Evolutionary conservation across 1,284 basidiomycete species (phyloP).

Genomic region (Inonotus hispidus): DNA sequence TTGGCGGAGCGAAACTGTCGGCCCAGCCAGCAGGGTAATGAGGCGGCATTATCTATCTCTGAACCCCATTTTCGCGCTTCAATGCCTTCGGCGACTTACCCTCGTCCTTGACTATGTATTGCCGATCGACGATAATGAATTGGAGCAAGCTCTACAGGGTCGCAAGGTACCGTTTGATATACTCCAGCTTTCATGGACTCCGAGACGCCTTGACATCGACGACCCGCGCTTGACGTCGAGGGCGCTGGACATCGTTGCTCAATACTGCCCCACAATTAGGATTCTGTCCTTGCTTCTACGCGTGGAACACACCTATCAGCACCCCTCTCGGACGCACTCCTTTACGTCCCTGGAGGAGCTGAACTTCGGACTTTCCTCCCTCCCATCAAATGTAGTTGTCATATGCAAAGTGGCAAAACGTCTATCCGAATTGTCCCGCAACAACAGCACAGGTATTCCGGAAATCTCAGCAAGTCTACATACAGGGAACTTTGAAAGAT

Average conservation of each 20-base stretch:
- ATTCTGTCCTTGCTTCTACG: neutral
- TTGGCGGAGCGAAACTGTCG: neutral
- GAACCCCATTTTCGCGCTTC: neutral
- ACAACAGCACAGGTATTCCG: neutral
- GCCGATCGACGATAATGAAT: neutral
- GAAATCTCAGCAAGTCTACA: neutral
- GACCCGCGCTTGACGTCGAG: neutral
- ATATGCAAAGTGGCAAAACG: neutral
- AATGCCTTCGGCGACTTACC: neutral
- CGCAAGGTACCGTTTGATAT: neutral
- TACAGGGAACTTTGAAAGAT: neutral
- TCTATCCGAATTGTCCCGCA: neutral
- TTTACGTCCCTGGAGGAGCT: neutral
- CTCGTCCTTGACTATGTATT: neutral
- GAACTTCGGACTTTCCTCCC: neutral
- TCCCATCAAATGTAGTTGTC: neutral
- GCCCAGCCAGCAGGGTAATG: neutral
- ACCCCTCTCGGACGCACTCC: neutral
- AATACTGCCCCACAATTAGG: neutral
- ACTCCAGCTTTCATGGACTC: neutral
- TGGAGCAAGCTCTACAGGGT: neutral
- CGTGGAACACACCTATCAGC: neutral
- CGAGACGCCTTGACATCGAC: neutral
- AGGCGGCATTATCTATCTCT: neutral
- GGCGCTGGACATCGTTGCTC: neutral